phyloP scores from a whole-genome alignment of 1,284 basidiomycete species.

The Papiliotrema fonsecae region DNA sequence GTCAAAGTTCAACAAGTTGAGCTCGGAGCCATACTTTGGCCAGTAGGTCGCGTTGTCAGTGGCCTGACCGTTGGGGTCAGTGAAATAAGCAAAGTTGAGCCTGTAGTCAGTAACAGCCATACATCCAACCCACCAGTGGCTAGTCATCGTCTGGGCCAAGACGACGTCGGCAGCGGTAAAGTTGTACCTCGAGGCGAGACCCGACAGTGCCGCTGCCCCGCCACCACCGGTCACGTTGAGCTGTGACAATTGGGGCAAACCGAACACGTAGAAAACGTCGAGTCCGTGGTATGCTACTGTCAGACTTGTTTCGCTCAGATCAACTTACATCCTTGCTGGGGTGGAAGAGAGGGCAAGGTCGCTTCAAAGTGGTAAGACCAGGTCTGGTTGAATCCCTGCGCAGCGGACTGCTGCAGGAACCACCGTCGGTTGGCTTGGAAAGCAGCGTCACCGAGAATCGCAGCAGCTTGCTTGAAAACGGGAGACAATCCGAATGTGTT shows the following conservation, averaged over 20 bases:
- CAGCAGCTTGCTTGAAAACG: conserved; percentile 25
- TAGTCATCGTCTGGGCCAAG: conserved; percentile 24
- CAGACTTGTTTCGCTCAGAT: conserved; percentile 7
- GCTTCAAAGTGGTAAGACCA: conserved; percentile 39
- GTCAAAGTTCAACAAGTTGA: conserved; percentile 30
- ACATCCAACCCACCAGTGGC: conserved; percentile 35
- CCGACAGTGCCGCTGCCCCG: neutral
- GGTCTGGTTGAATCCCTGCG: conserved; percentile 19
- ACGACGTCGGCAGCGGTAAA: conserved; percentile 21
- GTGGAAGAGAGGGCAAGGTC: conserved; percentile 8
- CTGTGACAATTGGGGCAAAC: conserved; percentile 8
- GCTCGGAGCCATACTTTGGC: conserved; percentile 25
- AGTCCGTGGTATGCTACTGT: conserved; percentile 16
- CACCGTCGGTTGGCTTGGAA: conserved; percentile 34
- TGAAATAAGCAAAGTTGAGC: conserved; percentile 43
- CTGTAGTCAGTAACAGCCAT: conserved; percentile 9
- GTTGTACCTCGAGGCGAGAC: neutral
- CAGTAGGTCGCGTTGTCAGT: conserved; percentile 26
- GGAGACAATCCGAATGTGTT: conserved; percentile 30
- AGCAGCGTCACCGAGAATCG: conserved; percentile 28
- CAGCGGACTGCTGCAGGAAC: conserved; percentile 26
- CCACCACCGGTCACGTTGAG: neutral
- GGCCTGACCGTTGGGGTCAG: conserved; percentile 30
- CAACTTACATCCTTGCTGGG: conserved; percentile 9
- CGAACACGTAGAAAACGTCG: conserved; percentile 30